Conservation (phyloP, 208 protist species). For the Giardia muris region DNA sequence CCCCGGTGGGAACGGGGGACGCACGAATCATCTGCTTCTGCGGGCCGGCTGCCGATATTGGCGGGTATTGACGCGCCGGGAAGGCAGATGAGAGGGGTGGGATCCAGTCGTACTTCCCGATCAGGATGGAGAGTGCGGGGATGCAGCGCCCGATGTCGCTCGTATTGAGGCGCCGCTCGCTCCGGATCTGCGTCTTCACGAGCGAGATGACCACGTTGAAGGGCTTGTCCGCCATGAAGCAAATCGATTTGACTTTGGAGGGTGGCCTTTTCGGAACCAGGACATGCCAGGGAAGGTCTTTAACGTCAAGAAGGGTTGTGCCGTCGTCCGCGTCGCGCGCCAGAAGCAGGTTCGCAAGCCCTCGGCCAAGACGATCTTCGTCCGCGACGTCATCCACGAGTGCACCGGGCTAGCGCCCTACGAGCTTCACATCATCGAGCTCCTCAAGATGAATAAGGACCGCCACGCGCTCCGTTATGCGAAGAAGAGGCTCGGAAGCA, state of each 20-base stretch:
- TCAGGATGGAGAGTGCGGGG: neutral
- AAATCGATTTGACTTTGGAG: too few relatives aligned
- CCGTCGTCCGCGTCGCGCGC: neutral
- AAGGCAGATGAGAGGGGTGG: neutral
- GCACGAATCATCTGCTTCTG: neutral
- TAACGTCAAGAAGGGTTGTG: neutral
- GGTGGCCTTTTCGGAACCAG: too few relatives aligned
- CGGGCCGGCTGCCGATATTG: neutral
- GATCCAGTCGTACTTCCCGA: neutral
- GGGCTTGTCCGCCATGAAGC: neutral
- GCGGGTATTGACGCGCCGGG: neutral
- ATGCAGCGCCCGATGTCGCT: neutral
- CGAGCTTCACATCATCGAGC: constrained; percentile 60
- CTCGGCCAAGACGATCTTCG: constrained; percentile 38
- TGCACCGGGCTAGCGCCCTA: constrained; percentile 62
- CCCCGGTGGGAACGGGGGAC: neutral
- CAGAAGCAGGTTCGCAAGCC: neutral
- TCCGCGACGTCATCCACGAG: constrained; percentile 57
- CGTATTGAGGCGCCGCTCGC: neutral
- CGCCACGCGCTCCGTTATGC: constrained; percentile 60
- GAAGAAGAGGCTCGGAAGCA: constrained; percentile 52
- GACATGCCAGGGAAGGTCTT: constrained; percentile 9
- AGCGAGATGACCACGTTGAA: neutral
- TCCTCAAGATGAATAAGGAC: constrained; percentile 58
- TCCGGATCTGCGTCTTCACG: neutral